Evolutionary conservation across 805 yeast species (phyloP), one percentile per base, ranked within the genome.

Genomic region (Hanseniaspora guilliermondii): DNA sequence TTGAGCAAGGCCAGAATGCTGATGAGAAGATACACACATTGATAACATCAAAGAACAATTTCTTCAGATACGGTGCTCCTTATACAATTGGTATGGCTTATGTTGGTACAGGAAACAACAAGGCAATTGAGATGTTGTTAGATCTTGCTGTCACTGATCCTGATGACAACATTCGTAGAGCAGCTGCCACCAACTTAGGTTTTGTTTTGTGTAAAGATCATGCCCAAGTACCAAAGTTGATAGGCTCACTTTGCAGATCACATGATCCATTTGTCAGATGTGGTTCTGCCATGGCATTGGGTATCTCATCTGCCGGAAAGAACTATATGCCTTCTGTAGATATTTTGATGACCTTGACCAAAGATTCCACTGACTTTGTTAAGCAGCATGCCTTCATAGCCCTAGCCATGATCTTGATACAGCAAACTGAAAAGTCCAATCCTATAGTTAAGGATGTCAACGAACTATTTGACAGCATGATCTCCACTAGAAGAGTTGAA

Each of bases 221-320:
- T 68, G 82, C 88, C 16, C 88, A 96, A 0, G 91, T 93, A 21
- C 98, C 98, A 56, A 84, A 94, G 60, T 85, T 93, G 71, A 97
- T 93, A 38, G 95, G 91, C 67, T 75, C 93, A 56, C 76, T 93
- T 61, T 80, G 96, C 0, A 95, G 88, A 68, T 86, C 96, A 0
- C 97, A 93, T 68, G 93, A 93, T 67, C 96, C 98, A 14, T 97
- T 93, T 66, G 97, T 93, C 37, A 85, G 98, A 68, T 93, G 93
- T 66, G 98, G 98, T 73, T 86, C 97, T 33, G 96, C 97, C 1
- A 74, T 93, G 80, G 98, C 98, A 0, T 76, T 93, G 59, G 98
- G 97, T 70, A 86, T 93, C 58, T 81, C 97, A 3, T 89, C 97
- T 74, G 96, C 97, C 24, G 98, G 98, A 47, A 83, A 93, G 65